Evolutionary conservation across 208 protist genomes (phyloP).

Genomic region (Trypanosoma scelopori): DNA sequence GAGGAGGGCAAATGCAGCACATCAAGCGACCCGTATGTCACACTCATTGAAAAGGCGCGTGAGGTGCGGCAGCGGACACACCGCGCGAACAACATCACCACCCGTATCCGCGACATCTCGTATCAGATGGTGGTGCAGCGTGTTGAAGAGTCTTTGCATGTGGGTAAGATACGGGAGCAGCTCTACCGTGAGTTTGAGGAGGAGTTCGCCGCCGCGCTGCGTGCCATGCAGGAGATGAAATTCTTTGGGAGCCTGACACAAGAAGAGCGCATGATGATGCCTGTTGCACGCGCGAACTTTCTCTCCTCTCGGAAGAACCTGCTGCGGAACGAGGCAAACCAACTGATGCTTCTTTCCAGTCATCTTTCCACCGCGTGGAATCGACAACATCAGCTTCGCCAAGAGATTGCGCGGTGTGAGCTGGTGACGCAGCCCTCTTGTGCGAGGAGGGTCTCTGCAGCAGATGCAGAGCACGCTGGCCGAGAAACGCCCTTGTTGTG

Average conservation of each 20-base stretch:
- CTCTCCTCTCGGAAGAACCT: slow-evolving; percentile 5
- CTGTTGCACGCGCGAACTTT: slow-evolving; percentile 12
- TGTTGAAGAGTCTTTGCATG: too few species aligned
- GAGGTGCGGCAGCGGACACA: slow-evolving; percentile 18
- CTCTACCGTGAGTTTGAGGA: slow-evolving; percentile 12
- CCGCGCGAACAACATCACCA: slow-evolving; percentile 7
- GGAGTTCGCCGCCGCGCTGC: slow-evolving; percentile 10
- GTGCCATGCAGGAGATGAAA: background rate
- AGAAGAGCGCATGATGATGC: background rate
- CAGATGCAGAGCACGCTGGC: background rate
- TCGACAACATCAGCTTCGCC: slow-evolving; percentile 8
- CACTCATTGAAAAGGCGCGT: background rate
- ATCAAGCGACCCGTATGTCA: slow-evolving; percentile 7
- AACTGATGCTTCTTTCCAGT: slow-evolving; percentile 8
- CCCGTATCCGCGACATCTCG: slow-evolving; percentile 4
- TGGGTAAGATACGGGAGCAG: background rate
- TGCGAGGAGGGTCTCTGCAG: background rate
- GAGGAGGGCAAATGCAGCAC: background rate
- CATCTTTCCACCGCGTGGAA: slow-evolving; percentile 7
- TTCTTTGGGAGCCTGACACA: slow-evolving; percentile 13
- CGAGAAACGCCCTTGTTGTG: background rate
- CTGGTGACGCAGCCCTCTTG: background rate
- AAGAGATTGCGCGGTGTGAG: background rate
- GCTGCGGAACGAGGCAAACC: background rate
- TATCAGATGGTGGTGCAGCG: background rate